Conservation (phyloP, 2,329 filamentous ascomycete genomes). For the Colletotrichum sidae region DNA sequence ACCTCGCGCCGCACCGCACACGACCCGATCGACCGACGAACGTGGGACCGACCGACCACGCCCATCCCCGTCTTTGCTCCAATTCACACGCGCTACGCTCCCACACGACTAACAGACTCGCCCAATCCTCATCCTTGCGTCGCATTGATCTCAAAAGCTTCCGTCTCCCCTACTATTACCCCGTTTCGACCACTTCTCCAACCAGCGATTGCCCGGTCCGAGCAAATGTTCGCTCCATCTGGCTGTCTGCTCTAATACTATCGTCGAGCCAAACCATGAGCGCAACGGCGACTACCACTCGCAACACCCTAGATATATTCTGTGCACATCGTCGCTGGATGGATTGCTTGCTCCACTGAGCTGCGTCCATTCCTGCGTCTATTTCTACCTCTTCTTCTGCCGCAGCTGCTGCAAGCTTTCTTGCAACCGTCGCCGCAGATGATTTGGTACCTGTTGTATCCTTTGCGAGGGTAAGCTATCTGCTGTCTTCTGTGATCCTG, state of each 20-base stretch:
- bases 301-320: conserved; percentile 15
- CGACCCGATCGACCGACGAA: conserved; percentile 21
- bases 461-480: conserved; percentile 75
- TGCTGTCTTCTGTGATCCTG: background rate
- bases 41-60: conserved; percentile 19
- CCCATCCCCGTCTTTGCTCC: conserved; percentile 24
- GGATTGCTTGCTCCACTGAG: conserved; percentile 25
- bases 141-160: conserved; percentile 24
- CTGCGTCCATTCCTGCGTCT: conserved; percentile 21
- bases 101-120: conserved; percentile 9
- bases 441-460: conserved; percentile 85
- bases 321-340: conserved; percentile 24
- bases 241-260: conserved; percentile 11
- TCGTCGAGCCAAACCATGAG: conserved; percentile 29
- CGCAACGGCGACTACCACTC: conserved; percentile 9
- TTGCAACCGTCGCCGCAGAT: conserved; percentile 52
- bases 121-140: conserved; percentile 11
- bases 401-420: conserved; percentile 31
- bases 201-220: conserved; percentile 18
- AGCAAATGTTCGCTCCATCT: conserved; percentile 14
- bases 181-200: background rate
- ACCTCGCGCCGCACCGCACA: conserved; percentile 22
- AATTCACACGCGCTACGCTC: background rate
- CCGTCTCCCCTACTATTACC: conserved; percentile 1
- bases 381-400: conserved; percentile 23